Evolutionary conservation across 192 early-diverging fungal species (phyloP), one percentile per base, ranked within the genome.

Genomic region (Linnemannia exigua): DNA sequence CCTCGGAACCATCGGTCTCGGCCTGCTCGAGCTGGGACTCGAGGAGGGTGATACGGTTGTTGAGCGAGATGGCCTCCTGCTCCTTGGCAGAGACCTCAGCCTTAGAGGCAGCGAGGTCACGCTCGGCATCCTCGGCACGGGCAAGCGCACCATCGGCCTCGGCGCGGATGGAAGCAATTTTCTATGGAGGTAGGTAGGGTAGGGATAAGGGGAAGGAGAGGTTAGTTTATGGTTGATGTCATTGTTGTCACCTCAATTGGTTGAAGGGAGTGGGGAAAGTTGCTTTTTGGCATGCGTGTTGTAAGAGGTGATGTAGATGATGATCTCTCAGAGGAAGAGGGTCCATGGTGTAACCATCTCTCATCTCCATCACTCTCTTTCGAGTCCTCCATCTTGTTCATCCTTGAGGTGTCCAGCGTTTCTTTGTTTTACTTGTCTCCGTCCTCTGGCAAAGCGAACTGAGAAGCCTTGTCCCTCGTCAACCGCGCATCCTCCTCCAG

Each of bases 41-140:
- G 14, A 95, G 91, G 37, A 90, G 87, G 35, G 89, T 88, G 36
- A 94, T 88, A 75, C 90, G 89, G 89, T 92, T 95, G 84, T 94
- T 90, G 67, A 94, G 89, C 68, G 94, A 94, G 58, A 93, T 88
- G 54, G 94, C 61, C 71, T 96, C 96, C 83, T 94, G 93, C 52
- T 96, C 95, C 84, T 93, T 95, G 80, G 91, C 90, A 38, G 89
- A 92, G 81, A 90, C 83, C 87, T 94, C 91, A 69, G 81, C 87
- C 88, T 90, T 87, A 36, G 89, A 71, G 76, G 91, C 88, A 90
- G 94, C 93, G 79, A 90, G 80, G 19, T 90, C 89, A 44, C 76
- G 83, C 88, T 95, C 94, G 63, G 91, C 88, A 36, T 89, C 87
- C 48, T 95, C 94, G 52, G 93, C 93, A 52, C 91, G 90, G 74